Base-by-base conservation (phyloP, 2,329 filamentous ascomycete genomes). In the Akanthomyces dipterigenus region DNA sequence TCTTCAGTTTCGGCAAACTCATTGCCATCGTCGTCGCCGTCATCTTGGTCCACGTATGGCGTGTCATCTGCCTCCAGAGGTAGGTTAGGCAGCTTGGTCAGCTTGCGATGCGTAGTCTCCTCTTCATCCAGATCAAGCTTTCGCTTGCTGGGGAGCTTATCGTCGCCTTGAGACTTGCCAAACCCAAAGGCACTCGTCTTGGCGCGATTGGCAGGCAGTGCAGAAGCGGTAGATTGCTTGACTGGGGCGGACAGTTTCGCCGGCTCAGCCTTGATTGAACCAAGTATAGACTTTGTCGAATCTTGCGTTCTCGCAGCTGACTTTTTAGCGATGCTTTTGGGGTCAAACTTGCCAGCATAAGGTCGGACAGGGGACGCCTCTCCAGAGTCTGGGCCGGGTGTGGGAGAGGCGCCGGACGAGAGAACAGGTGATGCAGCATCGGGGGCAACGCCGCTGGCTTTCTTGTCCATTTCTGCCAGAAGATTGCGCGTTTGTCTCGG, bases 111-210 rank as follows among this genome's bases (percentile, higher is more conserved):
- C 2, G 88, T 89, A 36, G 86, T 88, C 69, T 96, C 91, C 68
- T 97, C 93, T 70, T 97, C 93, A 63, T 90, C 93, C 67, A 97
- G 87, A 67, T 92, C 87, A 24, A 96, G 79, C 63, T 90, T 91
- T 67, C 88, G 88, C 70, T 91, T 91, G 22, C 84, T 79, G 4
- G 84, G 79, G 3, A 82, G 73, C 69, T 90, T 91, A 24, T 73
- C 74, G 58, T 91, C 91, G 54, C 78, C 75, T 56, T 80, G 80
- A 46, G 83, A 77, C 71, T 91, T 95, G 62, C 83, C 82, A 63
- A 98, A 86, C 2, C 92, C 93, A 70, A 98, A 98, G 36, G 88
- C 88, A 71, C 89, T 89, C 53, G 96, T 83, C 70, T 93, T 93
- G 55, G 84, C 82, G 67, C 84, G 86, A 63, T 85, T 86, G 73